Evolutionary conservation across 257 asterid species (phyloP), one percentile per base, ranked within the genome.

Genomic region (Osmanthus fragrans): DNA sequence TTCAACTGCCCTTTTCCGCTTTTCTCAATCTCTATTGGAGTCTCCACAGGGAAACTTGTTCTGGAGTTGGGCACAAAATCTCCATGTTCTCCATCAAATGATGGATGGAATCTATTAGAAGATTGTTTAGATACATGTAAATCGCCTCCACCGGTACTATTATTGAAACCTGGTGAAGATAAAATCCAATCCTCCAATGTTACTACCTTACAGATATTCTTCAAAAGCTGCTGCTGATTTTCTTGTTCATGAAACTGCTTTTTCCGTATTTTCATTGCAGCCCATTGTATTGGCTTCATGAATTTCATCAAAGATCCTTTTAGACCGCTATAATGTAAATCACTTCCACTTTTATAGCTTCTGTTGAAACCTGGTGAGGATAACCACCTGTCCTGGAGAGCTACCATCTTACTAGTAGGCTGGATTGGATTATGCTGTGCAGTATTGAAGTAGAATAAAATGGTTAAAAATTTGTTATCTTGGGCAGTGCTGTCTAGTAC

Each of bases 101-200:
- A 74, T 4, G 92, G 91, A 77, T 91, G 87, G 27, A 88, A 79
- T 72, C 73, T 87, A 40, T 67, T 64, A 11, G 51, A 77, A 6
- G 85, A 71, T 16, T 81, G 80, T 78, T 71, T 83, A 19, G 67
- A 71, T 37, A 45, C 37, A 6, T 36, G 66, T n/a, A 18, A 54
- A 23, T 21, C 67, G 23, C 67, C 67, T 60, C 67, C 12, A 60
- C 16, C 0, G 66, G 15, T 58, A 18, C 63, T 51, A 13, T 5
- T 15, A 18, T 15, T 63, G 34, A 72, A 68, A 39, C 60, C 58
- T 18, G 90, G 91, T 7, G 92, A 91, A 12, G 84, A 82, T 27
- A 77, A 42, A 7, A 89, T 81, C 92, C 84, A 85, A 29, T 89
- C 88, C 80, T 85, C 81, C 39, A 89, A 76, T 0, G 82, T 73